These are phyloP conservation scores for Elasticomyces elasticus DNA, from an alignment of 495 filamentous ascomycete species.

Conservation along the genomic window DNA sequence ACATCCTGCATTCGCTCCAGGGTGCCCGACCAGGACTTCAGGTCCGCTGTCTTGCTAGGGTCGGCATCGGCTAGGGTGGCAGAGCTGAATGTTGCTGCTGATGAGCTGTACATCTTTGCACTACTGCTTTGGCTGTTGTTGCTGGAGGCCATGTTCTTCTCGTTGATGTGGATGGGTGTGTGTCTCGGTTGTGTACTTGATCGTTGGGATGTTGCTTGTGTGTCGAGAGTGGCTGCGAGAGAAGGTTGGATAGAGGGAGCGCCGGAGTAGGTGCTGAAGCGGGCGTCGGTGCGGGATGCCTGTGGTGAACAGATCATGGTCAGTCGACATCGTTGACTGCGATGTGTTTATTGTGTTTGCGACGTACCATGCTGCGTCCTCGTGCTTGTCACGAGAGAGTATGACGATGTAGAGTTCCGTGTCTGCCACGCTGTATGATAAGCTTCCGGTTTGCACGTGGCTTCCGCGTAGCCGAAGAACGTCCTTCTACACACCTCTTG, in stretches of 20 bases:
- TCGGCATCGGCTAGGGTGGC: constrained; percentile 52
- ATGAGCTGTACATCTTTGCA: constrained; percentile 25
- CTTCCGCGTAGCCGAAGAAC: too few relatives aligned
- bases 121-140: constrained; percentile 4
- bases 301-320: too few relatives aligned
- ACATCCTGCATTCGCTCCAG: constrained; percentile 89
- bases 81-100: constrained; percentile 30
- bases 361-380: too few relatives aligned
- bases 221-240: constrained; percentile 31
- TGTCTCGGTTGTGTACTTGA: constrained; percentile 11
- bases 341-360: too few relatives aligned
- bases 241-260: constrained; percentile 61
- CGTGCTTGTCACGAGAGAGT: too few relatives aligned
- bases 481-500: too few relatives aligned
- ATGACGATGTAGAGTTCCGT: too few relatives aligned
- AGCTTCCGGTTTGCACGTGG: too few relatives aligned
- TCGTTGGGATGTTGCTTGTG: constrained; percentile 4
- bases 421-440: too few relatives aligned
- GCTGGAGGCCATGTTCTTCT: not conserved
- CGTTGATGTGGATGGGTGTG: not conserved
- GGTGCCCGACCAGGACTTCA: constrained; percentile 69
- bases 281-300: constrained; percentile 42
- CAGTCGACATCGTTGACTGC: too few relatives aligned
- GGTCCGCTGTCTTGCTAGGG: constrained; percentile 55
- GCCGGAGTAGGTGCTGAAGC: constrained; percentile 73